Percentiles rank a stretch among this genome's conserved stretches.
phyloP scores from a whole-genome alignment of 2,329 filamentous ascomycete species.

The Aspergillus carbonarius region DNA sequence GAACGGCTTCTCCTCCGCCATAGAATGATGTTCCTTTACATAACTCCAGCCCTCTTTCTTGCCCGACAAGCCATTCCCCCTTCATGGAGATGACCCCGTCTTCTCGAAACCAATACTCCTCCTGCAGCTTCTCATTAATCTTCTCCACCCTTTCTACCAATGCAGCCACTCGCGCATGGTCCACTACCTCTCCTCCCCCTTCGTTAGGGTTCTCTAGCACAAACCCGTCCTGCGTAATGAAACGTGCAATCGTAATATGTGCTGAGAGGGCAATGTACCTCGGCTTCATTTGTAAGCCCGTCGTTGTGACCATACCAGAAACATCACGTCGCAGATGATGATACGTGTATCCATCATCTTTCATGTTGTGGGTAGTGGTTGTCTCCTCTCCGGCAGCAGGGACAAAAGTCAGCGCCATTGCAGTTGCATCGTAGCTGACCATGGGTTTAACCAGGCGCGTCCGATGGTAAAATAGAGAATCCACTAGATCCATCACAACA shows the following conservation, averaged over 20 bases:
- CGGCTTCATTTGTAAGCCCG: conserved; percentile 69
- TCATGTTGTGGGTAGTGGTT: neutral
- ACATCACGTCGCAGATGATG: conserved; percentile 85
- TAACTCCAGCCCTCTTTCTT: conserved; percentile 76
- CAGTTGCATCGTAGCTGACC: conserved; percentile 80
- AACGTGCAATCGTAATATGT: conserved; percentile 83
- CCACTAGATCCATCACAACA: conserved; percentile 58
- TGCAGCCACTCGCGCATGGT: conserved; percentile 57
- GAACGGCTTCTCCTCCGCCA: conserved; percentile 72
- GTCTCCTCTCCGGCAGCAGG: conserved; percentile 67
- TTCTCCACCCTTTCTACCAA: conserved; percentile 71
- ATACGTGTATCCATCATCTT: conserved; percentile 74
- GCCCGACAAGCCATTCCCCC: conserved; percentile 83
- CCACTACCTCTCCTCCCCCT: conserved; percentile 33
- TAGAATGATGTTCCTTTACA: conserved; percentile 82
- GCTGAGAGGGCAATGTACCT: conserved; percentile 87
- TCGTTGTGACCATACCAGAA: conserved; percentile 59
- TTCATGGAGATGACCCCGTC: conserved; percentile 43
- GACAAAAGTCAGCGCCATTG: conserved; percentile 82
- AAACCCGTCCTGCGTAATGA: conserved; percentile 66
- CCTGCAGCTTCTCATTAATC: conserved; percentile 73
- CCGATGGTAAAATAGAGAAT: conserved; percentile 66
- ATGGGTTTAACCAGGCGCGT: conserved; percentile 77
- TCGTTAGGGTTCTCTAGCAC: conserved; percentile 31
- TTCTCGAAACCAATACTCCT: conserved; percentile 65